Conservation (phyloP, 352 stramenopile species). For the Pythium pectinolyticum region DNA sequence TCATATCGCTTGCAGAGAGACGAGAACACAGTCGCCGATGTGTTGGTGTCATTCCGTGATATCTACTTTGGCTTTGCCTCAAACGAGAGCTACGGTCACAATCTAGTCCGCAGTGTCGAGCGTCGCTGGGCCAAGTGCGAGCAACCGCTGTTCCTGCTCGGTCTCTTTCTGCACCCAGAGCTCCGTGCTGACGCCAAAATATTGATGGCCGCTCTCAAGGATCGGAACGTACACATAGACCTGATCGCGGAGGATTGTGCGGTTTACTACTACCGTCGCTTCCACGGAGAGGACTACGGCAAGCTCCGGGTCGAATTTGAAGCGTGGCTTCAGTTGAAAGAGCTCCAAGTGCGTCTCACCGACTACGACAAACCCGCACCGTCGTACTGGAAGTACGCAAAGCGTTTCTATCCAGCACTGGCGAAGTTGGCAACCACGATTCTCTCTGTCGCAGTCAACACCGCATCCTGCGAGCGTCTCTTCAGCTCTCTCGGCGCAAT, state of each 20-base stretch:
- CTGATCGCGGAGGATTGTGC: neutral
- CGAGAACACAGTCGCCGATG: constrained; percentile 6
- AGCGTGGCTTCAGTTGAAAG: neutral
- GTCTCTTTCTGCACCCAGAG: constrained; percentile 5
- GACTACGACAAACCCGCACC: neutral
- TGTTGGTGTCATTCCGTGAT: neutral
- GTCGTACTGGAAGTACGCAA: neutral
- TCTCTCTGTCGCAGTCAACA: neutral
- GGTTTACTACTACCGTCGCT: constrained; percentile 15
- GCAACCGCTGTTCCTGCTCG: constrained; percentile 8
- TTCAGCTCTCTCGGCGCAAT: neutral
- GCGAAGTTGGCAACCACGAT: neutral
- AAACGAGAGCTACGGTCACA: neutral
- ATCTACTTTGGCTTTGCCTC: constrained; percentile 4
- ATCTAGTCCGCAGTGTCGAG: neutral
- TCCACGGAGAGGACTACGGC: neutral
- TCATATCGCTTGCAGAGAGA: constrained; percentile 4
- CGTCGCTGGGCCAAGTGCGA: constrained; percentile 5
- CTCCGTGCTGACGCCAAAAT: too few relatives aligned
- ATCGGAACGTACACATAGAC: too few relatives aligned
- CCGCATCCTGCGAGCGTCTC: neutral
- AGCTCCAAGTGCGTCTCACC: neutral
- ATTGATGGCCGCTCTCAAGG: too few relatives aligned
- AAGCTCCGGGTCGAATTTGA: neutral
- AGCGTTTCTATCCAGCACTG: neutral